Evolutionary conservation across 2,329 filamentous ascomycete species (phyloP).

Genomic region (Stachybotrys chlorohalonatus): DNA sequence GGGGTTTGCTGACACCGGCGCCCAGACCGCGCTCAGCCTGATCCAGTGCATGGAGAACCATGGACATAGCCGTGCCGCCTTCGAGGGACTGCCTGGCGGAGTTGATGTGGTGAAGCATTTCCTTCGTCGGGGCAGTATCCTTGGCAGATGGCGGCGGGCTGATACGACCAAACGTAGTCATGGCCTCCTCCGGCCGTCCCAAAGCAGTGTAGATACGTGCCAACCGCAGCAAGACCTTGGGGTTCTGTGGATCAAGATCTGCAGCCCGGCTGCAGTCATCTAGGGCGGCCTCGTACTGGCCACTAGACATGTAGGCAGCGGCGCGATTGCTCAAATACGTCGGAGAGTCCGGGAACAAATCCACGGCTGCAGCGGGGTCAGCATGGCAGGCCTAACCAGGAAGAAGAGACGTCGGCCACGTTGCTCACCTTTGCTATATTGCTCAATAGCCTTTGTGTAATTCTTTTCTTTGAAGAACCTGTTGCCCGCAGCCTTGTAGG

Average conservation of each 20-base stretch:
- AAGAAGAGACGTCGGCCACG: neutral
- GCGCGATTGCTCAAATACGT: conserved; percentile 94
- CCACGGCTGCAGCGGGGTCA: conserved; percentile 55
- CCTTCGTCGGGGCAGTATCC: conserved; percentile 72
- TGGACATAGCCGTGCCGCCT: conserved; percentile 71
- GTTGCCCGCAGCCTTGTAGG: conserved; percentile 88
- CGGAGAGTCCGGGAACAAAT: conserved; percentile 73
- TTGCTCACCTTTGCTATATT: conserved; percentile 82
- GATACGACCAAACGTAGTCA: conserved; percentile 74
- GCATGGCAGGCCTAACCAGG: neutral
- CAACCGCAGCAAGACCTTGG: conserved; percentile 80
- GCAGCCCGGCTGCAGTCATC: conserved; percentile 79
- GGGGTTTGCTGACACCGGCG: conserved; percentile 64
- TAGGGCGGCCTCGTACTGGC: conserved; percentile 68
- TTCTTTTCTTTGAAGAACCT: conserved; percentile 95
- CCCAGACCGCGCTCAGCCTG: conserved; percentile 80
- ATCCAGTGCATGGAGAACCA: conserved; percentile 87
- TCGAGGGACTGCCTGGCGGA: conserved; percentile 71
- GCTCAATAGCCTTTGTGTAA: conserved; percentile 76
- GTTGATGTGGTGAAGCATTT: conserved; percentile 74
- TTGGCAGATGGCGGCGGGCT: conserved; percentile 72
- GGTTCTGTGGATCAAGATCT: conserved; percentile 74
- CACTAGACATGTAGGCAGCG: conserved; percentile 85
- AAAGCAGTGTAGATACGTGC: conserved; percentile 84
- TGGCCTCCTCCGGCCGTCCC: conserved; percentile 77